Conservation (phyloP, 257 asterid species). For the Salvia hispanica region DNA sequence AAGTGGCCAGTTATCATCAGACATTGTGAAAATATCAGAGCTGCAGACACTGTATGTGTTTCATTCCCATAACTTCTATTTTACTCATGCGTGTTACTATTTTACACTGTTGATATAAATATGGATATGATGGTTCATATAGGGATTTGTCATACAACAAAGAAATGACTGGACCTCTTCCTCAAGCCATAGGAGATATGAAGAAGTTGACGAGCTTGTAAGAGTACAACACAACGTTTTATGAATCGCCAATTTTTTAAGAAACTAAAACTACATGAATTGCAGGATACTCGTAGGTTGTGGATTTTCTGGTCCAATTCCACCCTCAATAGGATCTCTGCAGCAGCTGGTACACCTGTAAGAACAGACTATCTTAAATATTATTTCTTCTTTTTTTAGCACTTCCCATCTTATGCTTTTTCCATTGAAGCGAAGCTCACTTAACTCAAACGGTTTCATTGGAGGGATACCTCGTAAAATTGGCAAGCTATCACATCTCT, state of each 20-base stretch:
- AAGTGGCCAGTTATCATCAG: slow-evolving; percentile 66
- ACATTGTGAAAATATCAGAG: slow-evolving; percentile 62
- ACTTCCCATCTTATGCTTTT: slow-evolving; percentile 16
- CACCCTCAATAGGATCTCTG: slow-evolving; percentile 70
- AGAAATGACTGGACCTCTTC: slow-evolving; percentile 74
- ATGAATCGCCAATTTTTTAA: slow-evolving; percentile 1
- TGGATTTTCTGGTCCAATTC: slow-evolving; percentile 81
- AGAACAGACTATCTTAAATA: slow-evolving; percentile 25
- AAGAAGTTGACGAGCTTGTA: slow-evolving; percentile 69
- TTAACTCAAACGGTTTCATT: slow-evolving; percentile 72
- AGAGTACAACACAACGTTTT: slow-evolving; percentile 27
- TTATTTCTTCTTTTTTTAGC: background rate
- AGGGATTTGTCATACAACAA: slow-evolving; percentile 88
- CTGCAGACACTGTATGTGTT: slow-evolving; percentile 70
- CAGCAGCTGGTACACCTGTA: slow-evolving; percentile 60
- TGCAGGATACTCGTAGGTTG: slow-evolving; percentile 83
- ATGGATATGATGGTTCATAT: background rate
- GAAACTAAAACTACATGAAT: slow-evolving; percentile 25
- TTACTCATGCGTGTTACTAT: background rate
- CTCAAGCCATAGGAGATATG: slow-evolving; percentile 58
- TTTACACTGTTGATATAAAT: background rate
- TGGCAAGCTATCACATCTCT: slow-evolving; percentile 54
- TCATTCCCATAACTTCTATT: background rate
- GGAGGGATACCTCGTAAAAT: slow-evolving; percentile 72
- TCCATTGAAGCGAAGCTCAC: slow-evolving; percentile 51